Percentiles rank a stretch among this genome's conserved stretches.
Evolutionary conservation across 306 rosid genomes (phyloP).

Genomic region (Gillenia trifoliata): DNA sequence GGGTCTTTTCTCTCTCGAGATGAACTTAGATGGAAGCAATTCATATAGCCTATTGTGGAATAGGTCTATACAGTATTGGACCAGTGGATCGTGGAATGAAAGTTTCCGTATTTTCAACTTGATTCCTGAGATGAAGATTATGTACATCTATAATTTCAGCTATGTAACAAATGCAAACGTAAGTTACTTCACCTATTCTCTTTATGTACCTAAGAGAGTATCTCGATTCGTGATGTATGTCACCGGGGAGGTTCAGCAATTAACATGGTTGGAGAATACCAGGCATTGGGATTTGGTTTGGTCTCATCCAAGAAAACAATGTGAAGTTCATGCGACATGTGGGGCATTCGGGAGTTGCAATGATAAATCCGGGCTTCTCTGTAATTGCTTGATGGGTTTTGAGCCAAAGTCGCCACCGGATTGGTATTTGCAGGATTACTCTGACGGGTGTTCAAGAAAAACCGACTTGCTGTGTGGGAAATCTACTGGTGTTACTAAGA

Average conservation of each 20-base stretch:
- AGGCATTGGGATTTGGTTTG: conserved; percentile 34
- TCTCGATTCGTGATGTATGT: conserved; percentile 28
- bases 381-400: conserved; percentile 42
- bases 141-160: conserved; percentile 20
- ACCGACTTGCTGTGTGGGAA: neutral
- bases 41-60: conserved; percentile 38
- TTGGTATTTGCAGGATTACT: conserved; percentile 31
- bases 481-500: neutral
- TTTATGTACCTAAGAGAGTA: neutral
- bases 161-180: conserved; percentile 10
- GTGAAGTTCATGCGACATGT: conserved; percentile 49
- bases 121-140: conserved; percentile 40
- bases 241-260: conserved; percentile 37
- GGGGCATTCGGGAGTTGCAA: conserved; percentile 43
- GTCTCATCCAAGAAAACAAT: conserved; percentile 30
- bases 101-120: conserved; percentile 10
- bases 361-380: conserved; percentile 14
- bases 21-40: neutral
- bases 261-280: neutral
- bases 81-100: conserved; percentile 49
- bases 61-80: conserved; percentile 36
- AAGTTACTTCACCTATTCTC: conserved; percentile 39
- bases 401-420: conserved; percentile 28
- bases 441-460: conserved; percentile 44
- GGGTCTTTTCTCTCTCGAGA: conserved; percentile 7